Evolutionary conservation across 257 asterid genomes (phyloP).

Genomic region (Solanum lignicaule): DNA sequence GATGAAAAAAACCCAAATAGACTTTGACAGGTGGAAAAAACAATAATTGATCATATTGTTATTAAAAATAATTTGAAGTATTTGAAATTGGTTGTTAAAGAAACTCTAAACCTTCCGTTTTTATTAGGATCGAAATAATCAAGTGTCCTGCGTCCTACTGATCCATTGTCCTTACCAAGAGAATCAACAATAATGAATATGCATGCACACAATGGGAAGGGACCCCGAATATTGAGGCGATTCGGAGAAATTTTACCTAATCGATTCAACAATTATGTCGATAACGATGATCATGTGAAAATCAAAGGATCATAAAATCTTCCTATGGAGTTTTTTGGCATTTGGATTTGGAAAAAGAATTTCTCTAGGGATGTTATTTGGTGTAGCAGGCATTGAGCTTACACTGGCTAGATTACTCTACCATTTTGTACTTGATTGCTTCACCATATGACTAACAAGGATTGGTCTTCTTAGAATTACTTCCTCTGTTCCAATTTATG

Average conservation of each 20-base stretch:
- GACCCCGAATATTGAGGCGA: neutral
- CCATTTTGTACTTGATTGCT: too few species aligned
- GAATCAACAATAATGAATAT: conserved; percentile 5
- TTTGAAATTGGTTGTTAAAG: neutral
- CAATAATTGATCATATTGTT: conserved; percentile 8
- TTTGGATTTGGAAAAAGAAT: neutral
- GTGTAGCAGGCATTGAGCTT: too few species aligned
- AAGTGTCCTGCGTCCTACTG: neutral
- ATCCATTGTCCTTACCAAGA: neutral
- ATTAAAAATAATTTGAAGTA: neutral
- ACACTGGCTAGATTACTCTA: too few species aligned
- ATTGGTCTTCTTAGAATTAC: too few species aligned
- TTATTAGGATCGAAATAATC: too few species aligned
- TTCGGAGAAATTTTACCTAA: neutral
- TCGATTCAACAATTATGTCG: too few species aligned
- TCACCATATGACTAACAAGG: too few species aligned
- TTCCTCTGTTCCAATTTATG: too few species aligned
- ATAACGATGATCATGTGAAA: neutral
- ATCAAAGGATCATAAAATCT: neutral
- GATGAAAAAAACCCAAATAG: conserved; percentile 11
- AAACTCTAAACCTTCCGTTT: neutral
- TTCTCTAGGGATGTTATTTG: conserved; percentile 8
- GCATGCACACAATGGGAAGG: neutral
- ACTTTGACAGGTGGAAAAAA: neutral
- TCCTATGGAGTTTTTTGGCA: neutral